Percentiles rank a stretch among this genome's conserved stretches.
Conservation (phyloP, 2,329 filamentous ascomycete species). For the Aplosporella prunicola region DNA sequence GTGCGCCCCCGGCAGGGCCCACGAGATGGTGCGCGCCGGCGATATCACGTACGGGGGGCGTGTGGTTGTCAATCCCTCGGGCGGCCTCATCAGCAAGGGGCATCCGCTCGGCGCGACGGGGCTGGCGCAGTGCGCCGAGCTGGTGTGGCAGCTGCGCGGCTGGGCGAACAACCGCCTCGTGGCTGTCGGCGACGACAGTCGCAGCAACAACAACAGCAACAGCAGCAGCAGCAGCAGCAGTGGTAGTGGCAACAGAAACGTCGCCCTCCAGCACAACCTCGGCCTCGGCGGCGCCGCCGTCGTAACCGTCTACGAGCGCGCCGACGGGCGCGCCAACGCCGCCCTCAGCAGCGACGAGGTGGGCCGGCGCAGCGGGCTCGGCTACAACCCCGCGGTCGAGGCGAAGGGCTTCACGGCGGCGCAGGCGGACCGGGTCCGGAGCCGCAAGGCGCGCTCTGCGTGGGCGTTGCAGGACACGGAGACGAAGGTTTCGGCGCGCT, state of each 20-base stretch:
- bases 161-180: constrained; percentile 87
- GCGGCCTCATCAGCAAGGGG: constrained; percentile 90
- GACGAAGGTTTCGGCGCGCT: constrained; percentile 63
- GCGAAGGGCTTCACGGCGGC: constrained; percentile 78
- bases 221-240: no score
- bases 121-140: constrained; percentile 89
- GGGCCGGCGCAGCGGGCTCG: constrained; percentile 57
- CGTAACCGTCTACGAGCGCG: constrained; percentile 78
- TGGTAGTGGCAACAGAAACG: no score
- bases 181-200: constrained; percentile 44
- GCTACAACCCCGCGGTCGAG: constrained; percentile 86
- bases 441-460: constrained; percentile 55
- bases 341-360: constrained; percentile 55
- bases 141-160: constrained; percentile 89
- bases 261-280: constrained; percentile 83
- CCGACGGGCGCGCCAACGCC: constrained; percentile 60
- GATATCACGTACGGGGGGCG: constrained; percentile 86
- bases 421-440: constrained; percentile 60
- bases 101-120: constrained; percentile 90
- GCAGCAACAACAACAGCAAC: no score
- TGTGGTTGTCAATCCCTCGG: constrained; percentile 83
- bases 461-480: constrained; percentile 73
- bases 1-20: constrained; percentile 67
- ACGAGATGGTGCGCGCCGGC: constrained; percentile 77
- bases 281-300: constrained; percentile 86